Evolutionary conservation across 1,284 basidiomycete genomes (phyloP).

Genomic region (Pyrrhoderma lamaoense): DNA sequence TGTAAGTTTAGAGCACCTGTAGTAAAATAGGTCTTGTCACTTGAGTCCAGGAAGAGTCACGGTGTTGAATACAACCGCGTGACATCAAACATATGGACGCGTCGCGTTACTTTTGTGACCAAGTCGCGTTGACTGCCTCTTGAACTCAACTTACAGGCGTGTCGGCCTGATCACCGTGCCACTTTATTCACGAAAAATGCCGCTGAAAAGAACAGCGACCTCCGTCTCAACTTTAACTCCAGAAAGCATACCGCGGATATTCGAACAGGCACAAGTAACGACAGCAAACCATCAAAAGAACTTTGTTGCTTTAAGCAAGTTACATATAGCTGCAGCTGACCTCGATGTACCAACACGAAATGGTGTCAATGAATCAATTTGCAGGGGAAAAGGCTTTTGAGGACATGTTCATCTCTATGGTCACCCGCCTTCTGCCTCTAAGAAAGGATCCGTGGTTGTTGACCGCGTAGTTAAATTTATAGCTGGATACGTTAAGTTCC

Average conservation of each 20-base stretch:
- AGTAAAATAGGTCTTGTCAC: neutral
- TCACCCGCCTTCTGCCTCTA: slow-evolving; percentile 71
- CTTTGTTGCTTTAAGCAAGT: slow-evolving; percentile 77
- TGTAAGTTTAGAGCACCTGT: no score
- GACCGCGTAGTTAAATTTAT: slow-evolving; percentile 85
- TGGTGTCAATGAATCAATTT: slow-evolving; percentile 48
- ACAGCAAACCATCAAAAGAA: slow-evolving; percentile 91
- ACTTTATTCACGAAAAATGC: slow-evolving; percentile 9
- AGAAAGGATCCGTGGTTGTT: slow-evolving; percentile 77
- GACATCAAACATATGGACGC: no score
- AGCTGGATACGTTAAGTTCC: slow-evolving; percentile 73
- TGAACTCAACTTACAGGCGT: neutral
- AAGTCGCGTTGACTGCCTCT: neutral
- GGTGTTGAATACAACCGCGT: no score
- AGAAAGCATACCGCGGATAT: slow-evolving; percentile 46
- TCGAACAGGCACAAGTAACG: slow-evolving; percentile 79
- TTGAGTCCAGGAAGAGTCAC: neutral
- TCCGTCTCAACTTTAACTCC: slow-evolving; percentile 21
- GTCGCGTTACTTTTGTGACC: no score
- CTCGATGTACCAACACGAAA: slow-evolving; percentile 48
- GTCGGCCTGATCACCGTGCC: neutral
- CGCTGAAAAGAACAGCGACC: slow-evolving; percentile 8
- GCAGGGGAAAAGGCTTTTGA: slow-evolving; percentile 81
- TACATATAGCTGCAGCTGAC: slow-evolving; percentile 62
- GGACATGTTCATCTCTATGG: slow-evolving; percentile 63